Evolutionary conservation across 2,329 filamentous ascomycete genomes (phyloP).

Genomic region (Aspergillus fijiensis): DNA sequence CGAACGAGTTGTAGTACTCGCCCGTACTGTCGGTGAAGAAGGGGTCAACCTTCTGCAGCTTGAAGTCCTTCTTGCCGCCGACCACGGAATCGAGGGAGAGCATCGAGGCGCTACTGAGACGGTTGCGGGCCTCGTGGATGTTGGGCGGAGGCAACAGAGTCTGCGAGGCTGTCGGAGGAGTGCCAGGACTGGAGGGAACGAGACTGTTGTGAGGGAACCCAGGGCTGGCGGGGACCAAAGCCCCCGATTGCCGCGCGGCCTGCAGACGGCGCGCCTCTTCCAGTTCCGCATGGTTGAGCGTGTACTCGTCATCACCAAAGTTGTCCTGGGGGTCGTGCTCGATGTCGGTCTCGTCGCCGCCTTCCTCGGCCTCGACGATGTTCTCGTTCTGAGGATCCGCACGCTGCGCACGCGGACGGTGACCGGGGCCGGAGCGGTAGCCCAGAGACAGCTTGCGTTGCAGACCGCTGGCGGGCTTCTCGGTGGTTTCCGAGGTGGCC

Average conservation of each 20-base stretch:
- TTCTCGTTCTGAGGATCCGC: conserved; percentile 21
- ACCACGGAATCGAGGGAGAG: conserved; percentile 58
- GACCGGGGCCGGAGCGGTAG: conserved; percentile 40
- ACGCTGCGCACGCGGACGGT: conserved; percentile 27
- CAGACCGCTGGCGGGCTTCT: conserved; percentile 29
- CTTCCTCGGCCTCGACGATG: conserved; percentile 28
- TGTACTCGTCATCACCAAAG: conserved; percentile 38
- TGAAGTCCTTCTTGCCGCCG: conserved; percentile 59
- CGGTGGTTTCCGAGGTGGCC: conserved; percentile 30
- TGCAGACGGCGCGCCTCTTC: conserved; percentile 27
- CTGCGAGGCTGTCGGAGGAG: neutral
- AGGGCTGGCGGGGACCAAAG: neutral
- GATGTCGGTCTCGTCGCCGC: conserved; percentile 21
- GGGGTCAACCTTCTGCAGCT: conserved; percentile 64
- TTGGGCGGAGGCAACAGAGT: neutral
- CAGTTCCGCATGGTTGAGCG: conserved; percentile 30
- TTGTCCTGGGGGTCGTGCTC: conserved; percentile 37
- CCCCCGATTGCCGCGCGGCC: neutral
- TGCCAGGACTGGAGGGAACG: neutral
- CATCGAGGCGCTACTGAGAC: conserved; percentile 43
- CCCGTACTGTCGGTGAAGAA: conserved; percentile 65
- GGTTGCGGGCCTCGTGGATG: conserved; percentile 25
- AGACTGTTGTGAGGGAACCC: neutral
- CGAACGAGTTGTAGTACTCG: conserved; percentile 59
- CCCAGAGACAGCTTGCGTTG: conserved; percentile 39